A percentile compares a stretch with the other conserved stretches of the same genome.
Conservation (phyloP, 768 basidiomycete genomes). For the Boletellus ananiceps region DNA sequence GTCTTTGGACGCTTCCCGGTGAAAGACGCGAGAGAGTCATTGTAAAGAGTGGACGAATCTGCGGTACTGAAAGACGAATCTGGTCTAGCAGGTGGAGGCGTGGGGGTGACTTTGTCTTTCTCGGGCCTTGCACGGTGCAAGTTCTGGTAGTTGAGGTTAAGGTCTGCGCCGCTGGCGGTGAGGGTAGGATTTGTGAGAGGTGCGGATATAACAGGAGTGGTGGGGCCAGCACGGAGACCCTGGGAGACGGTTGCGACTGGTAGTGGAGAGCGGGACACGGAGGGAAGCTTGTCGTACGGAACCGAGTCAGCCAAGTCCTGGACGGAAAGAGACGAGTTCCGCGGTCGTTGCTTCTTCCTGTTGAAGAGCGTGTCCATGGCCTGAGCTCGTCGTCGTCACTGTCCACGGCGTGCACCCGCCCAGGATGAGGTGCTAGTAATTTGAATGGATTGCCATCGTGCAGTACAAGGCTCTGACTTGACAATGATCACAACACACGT, state of each 20-base stretch:
- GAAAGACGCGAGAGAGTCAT: slow-evolving; percentile 41
- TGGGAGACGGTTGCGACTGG: slow-evolving; percentile 53
- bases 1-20: slow-evolving; percentile 36
- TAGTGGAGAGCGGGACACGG: slow-evolving; percentile 54
- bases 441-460: slow-evolving; percentile 5
- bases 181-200: slow-evolving; percentile 82
- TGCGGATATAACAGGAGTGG: slow-evolving; percentile 55
- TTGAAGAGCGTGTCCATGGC: slow-evolving; percentile 66
- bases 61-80: slow-evolving; percentile 51
- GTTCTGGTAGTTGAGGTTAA: slow-evolving; percentile 59
- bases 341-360: slow-evolving; percentile 53
- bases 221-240: slow-evolving; percentile 40
- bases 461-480: background rate
- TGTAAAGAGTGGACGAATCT: slow-evolving; percentile 58
- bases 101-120: slow-evolving; percentile 42
- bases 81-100: slow-evolving; percentile 33
- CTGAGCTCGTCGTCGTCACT: slow-evolving; percentile 10
- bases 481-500: slow-evolving; percentile 19
- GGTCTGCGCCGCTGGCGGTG: slow-evolving; percentile 64
- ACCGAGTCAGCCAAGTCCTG: slow-evolving; percentile 66
- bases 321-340: slow-evolving; percentile 57
- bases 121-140: slow-evolving; percentile 49
- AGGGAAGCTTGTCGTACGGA: slow-evolving; percentile 64
- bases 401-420: slow-evolving; percentile 1
- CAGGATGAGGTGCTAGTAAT: background rate